Conservation (phyloP, 257 asterid species). For the Petrea volubilis region DNA sequence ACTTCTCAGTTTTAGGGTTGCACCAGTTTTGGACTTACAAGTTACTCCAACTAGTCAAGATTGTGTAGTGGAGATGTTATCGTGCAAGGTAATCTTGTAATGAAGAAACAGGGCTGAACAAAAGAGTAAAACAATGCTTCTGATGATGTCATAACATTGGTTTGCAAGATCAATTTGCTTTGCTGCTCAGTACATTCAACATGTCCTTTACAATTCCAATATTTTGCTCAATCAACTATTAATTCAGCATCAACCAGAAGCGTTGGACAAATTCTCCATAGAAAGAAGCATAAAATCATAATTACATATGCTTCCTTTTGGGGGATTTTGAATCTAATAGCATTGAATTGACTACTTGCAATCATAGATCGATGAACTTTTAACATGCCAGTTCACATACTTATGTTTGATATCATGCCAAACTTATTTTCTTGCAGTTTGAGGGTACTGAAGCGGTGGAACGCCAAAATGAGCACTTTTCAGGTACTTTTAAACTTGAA, state of each 20-base stretch:
- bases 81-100: slow-evolving; percentile 67
- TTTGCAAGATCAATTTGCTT: neutral
- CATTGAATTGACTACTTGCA: neutral
- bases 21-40: slow-evolving; percentile 76
- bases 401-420: slow-evolving; percentile 1
- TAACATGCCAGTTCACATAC: neutral
- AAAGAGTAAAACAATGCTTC: neutral
- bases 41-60: slow-evolving; percentile 59
- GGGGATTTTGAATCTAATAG: neutral
- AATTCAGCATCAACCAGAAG: neutral
- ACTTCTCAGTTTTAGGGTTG: slow-evolving; percentile 75
- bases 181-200: slow-evolving; percentile 1
- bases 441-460: slow-evolving; percentile 74
- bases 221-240: neutral
- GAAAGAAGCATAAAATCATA: neutral
- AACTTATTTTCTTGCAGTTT: slow-evolving; percentile 47
- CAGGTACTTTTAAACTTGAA: slow-evolving; percentile 44
- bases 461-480: slow-evolving; percentile 72
- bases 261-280: neutral
- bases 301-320: neutral
- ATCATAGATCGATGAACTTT: neutral
- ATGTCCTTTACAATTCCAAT: neutral
- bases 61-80: slow-evolving; percentile 72
- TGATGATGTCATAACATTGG: neutral
- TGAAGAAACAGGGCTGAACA: neutral